Base-by-base conservation (phyloP, 176 grass and related monocot species). In the Hsuehochloa calcarea region DNA sequence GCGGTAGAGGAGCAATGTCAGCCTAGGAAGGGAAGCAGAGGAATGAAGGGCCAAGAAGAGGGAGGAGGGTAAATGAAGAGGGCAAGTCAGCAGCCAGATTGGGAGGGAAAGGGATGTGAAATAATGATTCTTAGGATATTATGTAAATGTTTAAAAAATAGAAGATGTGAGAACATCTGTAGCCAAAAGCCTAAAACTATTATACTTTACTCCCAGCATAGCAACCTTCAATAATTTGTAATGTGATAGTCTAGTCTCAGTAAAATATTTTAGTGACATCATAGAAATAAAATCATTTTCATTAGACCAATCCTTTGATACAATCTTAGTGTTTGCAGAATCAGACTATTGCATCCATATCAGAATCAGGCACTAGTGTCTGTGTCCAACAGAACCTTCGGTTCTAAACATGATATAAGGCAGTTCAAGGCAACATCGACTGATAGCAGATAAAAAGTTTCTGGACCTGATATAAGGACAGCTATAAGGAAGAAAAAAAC, bases 151-250 rank as follows among this genome's bases (percentile, higher is more conserved):
- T 60, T 17, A 47, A 68, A 38, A 47, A 70, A 77, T 45, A 25
- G 27, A 70, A 83, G 15, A 65, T 29, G 52, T 8, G 46, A 85
- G 55, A 78, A 38, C 5, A 62, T 71, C 66, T 39, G 71, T 50
- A 35, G 4, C 23, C 27, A 72, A 72, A 27, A 27, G 23, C 14
- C 44, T 68, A 10, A 76, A 80, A 64, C 27, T 6, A 3, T n/a
- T 47, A 35, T 31, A 46, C 0, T 41, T 78, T 38, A n/a, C 43
- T 74, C 11, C 43, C 0, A 64, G 40, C 39, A 46, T 0, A 64
- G 40, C 39, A 46, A 61, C 17, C 25, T 60, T 29, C 69, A 59
- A 22, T 60, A 82, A n/a, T 59, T 8, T 67, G 60, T 2, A 82
- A 44, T 60, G 25, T 22, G 22, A 44, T 70, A 38, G 68, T 17